phyloP scores from a whole-genome alignment of 2,329 filamentous ascomycete species.

The Talaromyces sp. region DNA sequence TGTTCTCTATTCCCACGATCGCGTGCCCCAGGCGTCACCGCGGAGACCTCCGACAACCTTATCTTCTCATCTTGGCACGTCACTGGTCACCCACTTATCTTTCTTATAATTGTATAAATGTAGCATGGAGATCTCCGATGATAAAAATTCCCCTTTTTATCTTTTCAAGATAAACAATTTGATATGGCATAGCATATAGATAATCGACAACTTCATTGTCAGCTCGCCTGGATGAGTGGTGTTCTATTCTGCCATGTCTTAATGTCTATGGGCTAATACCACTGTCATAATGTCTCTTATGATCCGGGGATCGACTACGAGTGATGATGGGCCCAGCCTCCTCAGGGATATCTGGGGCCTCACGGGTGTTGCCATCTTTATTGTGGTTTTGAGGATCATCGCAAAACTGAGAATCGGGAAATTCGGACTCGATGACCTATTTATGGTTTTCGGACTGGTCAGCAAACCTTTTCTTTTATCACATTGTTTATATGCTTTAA shows the following conservation, averaged over 20 bases:
- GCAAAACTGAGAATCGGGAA: constrained; percentile 27
- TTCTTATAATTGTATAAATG: constrained; percentile 1
- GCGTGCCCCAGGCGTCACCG: constrained; percentile 1
- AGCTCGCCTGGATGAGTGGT: background rate
- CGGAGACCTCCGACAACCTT: constrained; percentile 22
- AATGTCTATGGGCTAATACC: background rate
- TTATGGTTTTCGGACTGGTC: constrained; percentile 28
- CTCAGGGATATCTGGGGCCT: constrained; percentile 27
- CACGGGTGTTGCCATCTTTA: constrained; percentile 19
- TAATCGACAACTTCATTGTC: background rate
- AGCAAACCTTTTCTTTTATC: constrained; percentile 10
- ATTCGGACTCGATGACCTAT: constrained; percentile 25
- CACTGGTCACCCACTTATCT: background rate
- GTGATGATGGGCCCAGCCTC: constrained; percentile 18
- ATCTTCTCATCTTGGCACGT: background rate
- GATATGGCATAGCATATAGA: constrained; percentile 10
- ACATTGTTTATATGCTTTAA: background rate
- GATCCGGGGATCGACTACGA: background rate
- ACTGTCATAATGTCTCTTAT: constrained; percentile 13
- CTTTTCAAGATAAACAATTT: constrained; percentile 8
- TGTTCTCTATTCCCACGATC: constrained; percentile 2
- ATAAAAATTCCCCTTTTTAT: background rate
- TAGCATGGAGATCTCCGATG: constrained; percentile 19
- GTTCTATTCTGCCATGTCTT: constrained; percentile 1
- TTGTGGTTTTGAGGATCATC: constrained; percentile 20